Evolutionary conservation across 83 land plant species (phyloP), one percentile per base, ranked within the genome.

Genomic region (Thuja plicata): DNA sequence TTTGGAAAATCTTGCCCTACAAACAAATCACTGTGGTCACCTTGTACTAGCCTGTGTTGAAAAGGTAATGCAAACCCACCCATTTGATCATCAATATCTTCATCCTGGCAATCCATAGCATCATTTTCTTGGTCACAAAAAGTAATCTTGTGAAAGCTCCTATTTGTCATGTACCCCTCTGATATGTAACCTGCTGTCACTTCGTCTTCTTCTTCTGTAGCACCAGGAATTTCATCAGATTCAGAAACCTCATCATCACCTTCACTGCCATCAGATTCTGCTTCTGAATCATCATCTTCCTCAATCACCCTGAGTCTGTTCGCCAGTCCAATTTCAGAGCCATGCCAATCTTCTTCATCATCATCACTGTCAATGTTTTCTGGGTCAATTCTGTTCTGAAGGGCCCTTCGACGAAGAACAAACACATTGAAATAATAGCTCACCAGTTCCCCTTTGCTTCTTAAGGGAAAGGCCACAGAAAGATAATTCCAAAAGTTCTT

Each of bases 401-500:
- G 89, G 32, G 99, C 97, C 55, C 99, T 90, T 71, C 90, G 92
- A 48, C 96, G 90, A 70, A 96, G 94, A 88, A 98, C 90, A 87
- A 96, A 97, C 32, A 97, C 99, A 91, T 97, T 97, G 91, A 97
- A 97, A 86, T 97, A 97, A 82, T 98, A 98, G 55, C 99, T 97
- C 16, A 97, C 96, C 82, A 98, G 90, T 41, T 98, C 99, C 74
- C 21, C 90, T 74, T 55, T 91, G 62, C 92, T 89, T 79, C 93
- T 89, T 11, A 86, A 78, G 45, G 99, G 99, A 45, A 98, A 95
- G 17, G 90, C 93, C 43, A 3, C 70, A 11, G 93, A 88, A 15
- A 98, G 96, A 30, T 87, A 19, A 50, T 92, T 79, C 99, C 99
- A 98, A 84, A 97, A 98, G 87, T 96, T 96, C 88, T 83, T 93